Base-by-base conservation (phyloP, 2,329 filamentous ascomycete species). In the Seiridium unicorne region DNA sequence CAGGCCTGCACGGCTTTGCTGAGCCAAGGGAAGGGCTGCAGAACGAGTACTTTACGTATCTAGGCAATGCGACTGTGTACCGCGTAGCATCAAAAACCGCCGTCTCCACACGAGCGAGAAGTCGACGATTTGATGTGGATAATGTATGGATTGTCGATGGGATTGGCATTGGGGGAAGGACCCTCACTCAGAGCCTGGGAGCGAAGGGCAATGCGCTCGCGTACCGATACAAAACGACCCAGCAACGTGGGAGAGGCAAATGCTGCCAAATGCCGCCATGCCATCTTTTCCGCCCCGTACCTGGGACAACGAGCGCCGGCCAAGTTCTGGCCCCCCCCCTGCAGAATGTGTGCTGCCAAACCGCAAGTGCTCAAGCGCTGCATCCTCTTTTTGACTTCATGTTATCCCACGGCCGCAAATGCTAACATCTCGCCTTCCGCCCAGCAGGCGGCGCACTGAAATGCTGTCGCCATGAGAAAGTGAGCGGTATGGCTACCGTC, bases 341-440 rank as follows among this genome's bases (percentile, higher is more conserved):
- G 13, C 13, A 4, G 31, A 31, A 13, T 13, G 32, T 44, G 55
- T 26, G 35, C 55, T 58, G 55, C 55, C 55, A 58, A 44, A 58
- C 46, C 34, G 26, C 54, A 49, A 51, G 44, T 49, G 55, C 34
- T 38, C 51, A 55, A 44, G 36, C 51, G 51, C 34, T 49, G 55
- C 55, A 42, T 44, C 55, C 46, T 58, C 44, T 26, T 58, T 58
- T 58, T 58, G 55, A 58, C 55, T 58, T 58, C 55, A 58, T 58
- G 55, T 58, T 51, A 58, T 58, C 44, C 38, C 49, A 32, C 31
- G 36, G 51, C 51, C 51, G 36, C 38, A 55, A 44, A 53, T 53
- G 49, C 49, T 53, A 53, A 34, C 49, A 53, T 53, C 32, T 8
- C 13, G 32, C 35, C 49, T 35, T 35, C 34, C 49, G 49, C 38